Evolutionary conservation across 2,329 filamentous ascomycete species (phyloP), one percentile per base, ranked within the genome.

Genomic region (Trichoderma sp.): DNA sequence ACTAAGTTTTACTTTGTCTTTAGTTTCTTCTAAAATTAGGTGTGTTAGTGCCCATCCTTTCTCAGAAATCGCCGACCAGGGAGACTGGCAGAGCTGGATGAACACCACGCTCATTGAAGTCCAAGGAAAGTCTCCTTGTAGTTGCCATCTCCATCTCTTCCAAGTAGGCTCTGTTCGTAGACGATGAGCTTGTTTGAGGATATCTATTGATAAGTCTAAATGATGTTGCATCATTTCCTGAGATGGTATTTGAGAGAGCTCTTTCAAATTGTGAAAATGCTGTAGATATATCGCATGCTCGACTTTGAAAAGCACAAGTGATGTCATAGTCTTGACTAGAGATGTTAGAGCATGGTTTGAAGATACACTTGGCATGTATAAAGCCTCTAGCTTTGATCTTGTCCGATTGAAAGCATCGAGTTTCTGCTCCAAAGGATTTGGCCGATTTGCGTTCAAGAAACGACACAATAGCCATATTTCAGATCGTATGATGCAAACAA

Each of bases 141-240:
- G 67, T 65, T 82, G 81, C 81, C 81, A 82, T 7, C 78, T 80
- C 81, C 81, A 82, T 33, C 75, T 53, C n/a, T 21, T 53, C 45
- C 45, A 53, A 53, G 45, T 14, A 21, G 4, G 9, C 9, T 53
- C n/a, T 12, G 45, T 53, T 21, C 45, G n/a, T 21, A 53, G n/a
- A 6, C n/a, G 0, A 53, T 53, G 45, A 24, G 45, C n/a, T 12
- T 6, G 9, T 53, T 53, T 53, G 45, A 53, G 45, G 11, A 53
- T 53, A 53, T 53, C n/a, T 21, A 21, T 53, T 24, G 45, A 21
- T 21, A 21, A 53, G n/a, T 24, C 45, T 21, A 53, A 53, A 24
- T 24, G 45, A 21, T 53, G 45, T 24, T 53, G 45, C 45, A 21
- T 53, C 45, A 53, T 53, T 53, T 53, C 45, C 9, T 53, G 45